Evolutionary conservation across 179 eudicot genomes (phyloP), one percentile per base, ranked within the genome.

Genomic region (Gypsophila paniculata): DNA sequence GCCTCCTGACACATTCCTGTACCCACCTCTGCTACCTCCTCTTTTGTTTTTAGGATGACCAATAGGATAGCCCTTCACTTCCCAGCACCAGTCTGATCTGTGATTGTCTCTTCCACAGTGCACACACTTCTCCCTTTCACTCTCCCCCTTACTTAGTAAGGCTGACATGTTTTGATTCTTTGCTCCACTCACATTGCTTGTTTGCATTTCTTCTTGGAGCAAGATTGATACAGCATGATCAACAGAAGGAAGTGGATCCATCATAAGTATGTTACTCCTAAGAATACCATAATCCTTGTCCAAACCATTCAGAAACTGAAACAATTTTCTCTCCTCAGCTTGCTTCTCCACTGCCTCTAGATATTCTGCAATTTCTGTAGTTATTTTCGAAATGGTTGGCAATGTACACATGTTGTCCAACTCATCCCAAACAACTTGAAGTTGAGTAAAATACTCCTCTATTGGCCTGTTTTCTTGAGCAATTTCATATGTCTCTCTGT

Each of bases 331-430:
- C 3, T 71, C 67, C 4, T 60, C 67, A 5, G 5, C 13, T 44
- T 60, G 32, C 0, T 3, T 46, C 0, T 46, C 15, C 1, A 70
- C 2, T 0, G 53, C 52, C 19, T 1, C 6, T 5, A 55, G 1
- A 2, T 34, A 55, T 0, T 17, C 13, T 1, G 32, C 5, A 12
- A 5, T 8, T 63, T 63, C 62, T 14, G 34, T 15, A 3, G 57
- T 52, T 52, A 12, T 52, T 1, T 52, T 91, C 1, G 46, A 6
- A 42, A 46, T 46, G 7, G 4, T 6, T 10, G 52, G 52, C 7
- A 46, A 2, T 6, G 4, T 46, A 13, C 4, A 0, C 15, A 46
- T 46, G 9, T 10, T 46, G 4, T 46, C 52, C 52, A 46, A 2
- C 15, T 46, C 52, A 46, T 10, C 52, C 52, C 52, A 46, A 6